A percentile compares a stretch with the other conserved stretches of the same genome.
These are phyloP conservation scores for Rutstroemia sp. DNA, from an alignment of 2,329 filamentous ascomycete species.

Conservation along the genomic window DNA sequence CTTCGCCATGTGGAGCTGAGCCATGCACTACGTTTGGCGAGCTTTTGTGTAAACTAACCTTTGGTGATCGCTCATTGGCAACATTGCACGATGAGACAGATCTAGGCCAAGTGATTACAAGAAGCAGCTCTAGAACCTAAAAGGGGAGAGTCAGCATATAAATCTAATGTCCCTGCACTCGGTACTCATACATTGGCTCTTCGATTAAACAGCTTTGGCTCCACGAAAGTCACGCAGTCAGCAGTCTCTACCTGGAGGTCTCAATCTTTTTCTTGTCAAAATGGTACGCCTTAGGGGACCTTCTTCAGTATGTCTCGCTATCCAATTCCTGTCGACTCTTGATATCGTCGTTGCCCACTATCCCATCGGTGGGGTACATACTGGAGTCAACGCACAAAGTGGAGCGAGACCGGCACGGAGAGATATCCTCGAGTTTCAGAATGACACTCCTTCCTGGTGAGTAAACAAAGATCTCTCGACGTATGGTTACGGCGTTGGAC, in stretches of 20 bases:
- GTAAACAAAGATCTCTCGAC: neutral
- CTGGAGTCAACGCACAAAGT: conserved; percentile 8
- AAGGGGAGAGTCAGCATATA: no score
- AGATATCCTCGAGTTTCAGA: conserved; percentile 13
- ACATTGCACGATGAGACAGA: no score
- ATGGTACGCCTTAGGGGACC: neutral
- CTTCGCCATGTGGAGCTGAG: no score
- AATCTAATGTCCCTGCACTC: no score
- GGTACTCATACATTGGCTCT: no score
- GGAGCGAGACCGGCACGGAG: conserved; percentile 6
- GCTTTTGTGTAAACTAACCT: no score
- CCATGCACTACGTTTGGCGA: no score
- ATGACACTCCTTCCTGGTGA: conserved; percentile 9
- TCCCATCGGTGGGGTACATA: conserved; percentile 10
- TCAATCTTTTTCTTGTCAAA: neutral
- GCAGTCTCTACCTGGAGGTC: neutral
- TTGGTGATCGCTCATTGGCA: no score
- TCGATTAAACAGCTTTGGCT: no score
- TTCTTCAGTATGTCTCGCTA: neutral
- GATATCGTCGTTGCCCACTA: neutral
- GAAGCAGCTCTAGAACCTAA: no score
- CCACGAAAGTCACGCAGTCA: neutral
- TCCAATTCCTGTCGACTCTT: neutral
- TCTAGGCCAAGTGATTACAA: no score
- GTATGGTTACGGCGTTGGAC: no score